A percentile compares a stretch with the other conserved stretches of the same genome.
Evolutionary conservation across 129 eudicot species (phyloP).

Genomic region (Pulicaria dysenterica): DNA sequence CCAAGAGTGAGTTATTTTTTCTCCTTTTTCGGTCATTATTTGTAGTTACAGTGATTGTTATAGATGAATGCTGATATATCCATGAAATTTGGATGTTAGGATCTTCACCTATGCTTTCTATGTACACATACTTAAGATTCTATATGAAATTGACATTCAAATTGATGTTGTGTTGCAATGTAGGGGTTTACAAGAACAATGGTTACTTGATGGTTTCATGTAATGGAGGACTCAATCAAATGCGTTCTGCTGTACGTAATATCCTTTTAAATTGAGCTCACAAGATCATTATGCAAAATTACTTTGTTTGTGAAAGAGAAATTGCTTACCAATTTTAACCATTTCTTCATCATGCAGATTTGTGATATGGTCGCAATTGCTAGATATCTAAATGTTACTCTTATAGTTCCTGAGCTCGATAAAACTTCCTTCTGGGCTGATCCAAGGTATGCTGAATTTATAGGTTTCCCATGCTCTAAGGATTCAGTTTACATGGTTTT

Average conservation of each 20-base stretch:
- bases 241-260: constrained; percentile 93
- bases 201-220: constrained; percentile 96
- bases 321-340: neutral
- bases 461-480: neutral
- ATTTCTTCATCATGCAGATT: constrained; percentile 51
- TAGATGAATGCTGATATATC: neutral
- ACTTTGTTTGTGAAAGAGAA: neutral
- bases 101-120: too few species aligned
- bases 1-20: constrained; percentile 68
- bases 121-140: too few species aligned
- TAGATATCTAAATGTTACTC: constrained; percentile 87
- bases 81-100: neutral
- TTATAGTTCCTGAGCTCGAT: constrained; percentile 94
- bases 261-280: neutral
- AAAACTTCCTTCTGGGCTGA: constrained; percentile 98
- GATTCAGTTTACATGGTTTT: constrained; percentile 7
- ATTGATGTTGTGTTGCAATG: constrained; percentile 25
- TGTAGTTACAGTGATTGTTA: neutral
- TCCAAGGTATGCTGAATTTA: constrained; percentile 63
- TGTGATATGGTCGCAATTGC: constrained; percentile 99
- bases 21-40: neutral
- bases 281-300: neutral
- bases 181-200: constrained; percentile 96
- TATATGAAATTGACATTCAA: neutral
- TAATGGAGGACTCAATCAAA: constrained; percentile 98